Percentiles rank a stretch among this genome's conserved stretches.
Conservation (phyloP, 805 yeast species). For the Suhomyces sp. region DNA sequence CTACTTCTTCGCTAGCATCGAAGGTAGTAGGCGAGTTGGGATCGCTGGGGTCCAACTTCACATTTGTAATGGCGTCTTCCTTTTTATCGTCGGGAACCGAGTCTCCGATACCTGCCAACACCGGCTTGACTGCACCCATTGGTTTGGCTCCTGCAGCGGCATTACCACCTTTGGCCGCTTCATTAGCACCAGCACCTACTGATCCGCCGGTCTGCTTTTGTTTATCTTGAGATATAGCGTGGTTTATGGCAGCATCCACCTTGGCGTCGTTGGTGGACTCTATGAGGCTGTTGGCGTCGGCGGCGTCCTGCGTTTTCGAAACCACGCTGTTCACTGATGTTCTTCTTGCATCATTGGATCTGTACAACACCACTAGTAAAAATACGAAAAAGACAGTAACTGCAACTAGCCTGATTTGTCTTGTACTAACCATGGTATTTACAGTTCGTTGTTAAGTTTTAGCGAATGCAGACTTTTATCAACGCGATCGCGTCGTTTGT, state of each 20-base stretch:
- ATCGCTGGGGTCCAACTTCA: conserved; percentile 1
- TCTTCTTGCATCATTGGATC: not conserved
- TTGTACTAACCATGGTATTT: conserved; percentile 6
- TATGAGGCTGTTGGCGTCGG: conserved; percentile 21
- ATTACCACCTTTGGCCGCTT: conserved; percentile 7
- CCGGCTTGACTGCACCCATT: conserved; percentile 2
- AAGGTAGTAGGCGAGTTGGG: conserved; percentile 12
- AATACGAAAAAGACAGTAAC: conserved; percentile 1
- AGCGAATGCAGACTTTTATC: not conserved
- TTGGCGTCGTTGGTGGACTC: conserved; percentile 34
- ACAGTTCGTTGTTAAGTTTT: not conserved
- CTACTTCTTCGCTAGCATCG: conserved; percentile 42
- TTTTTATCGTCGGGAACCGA: conserved; percentile 6
- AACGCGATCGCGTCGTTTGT: not conserved
- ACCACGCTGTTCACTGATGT: not conserved
- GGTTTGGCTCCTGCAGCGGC: conserved; percentile 8
- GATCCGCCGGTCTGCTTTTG: conserved; percentile 8
- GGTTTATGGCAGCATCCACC: conserved; percentile 39
- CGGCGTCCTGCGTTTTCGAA: not conserved
- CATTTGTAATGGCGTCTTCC: conserved; percentile 6
- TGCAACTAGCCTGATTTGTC: conserved; percentile 7
- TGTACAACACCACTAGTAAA: conserved; percentile 5
- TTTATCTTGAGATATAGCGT: conserved; percentile 23
- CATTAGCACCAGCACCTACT: conserved; percentile 3
- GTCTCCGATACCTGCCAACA: not conserved